Percentiles rank a stretch among this genome's conserved stretches.
Conservation (phyloP, 495 filamentous ascomycete species). For the Tuber aestivum region DNA sequence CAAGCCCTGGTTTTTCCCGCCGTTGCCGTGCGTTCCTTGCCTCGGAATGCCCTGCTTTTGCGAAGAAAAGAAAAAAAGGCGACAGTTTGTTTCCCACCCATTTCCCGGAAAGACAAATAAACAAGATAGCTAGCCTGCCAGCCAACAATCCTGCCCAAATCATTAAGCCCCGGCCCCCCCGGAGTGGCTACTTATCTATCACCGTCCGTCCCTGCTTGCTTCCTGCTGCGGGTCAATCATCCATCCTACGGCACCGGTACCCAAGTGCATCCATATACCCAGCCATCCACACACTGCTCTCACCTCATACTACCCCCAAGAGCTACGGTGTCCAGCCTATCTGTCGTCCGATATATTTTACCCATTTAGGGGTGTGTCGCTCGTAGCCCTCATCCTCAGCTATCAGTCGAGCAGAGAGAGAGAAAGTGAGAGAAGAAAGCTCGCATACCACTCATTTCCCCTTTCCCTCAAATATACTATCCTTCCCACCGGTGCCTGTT, state of each 20-base stretch:
- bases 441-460: not conserved
- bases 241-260: not conserved
- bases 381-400: not conserved
- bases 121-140: not conserved
- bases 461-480: not conserved
- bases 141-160: not conserved
- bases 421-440: no score
- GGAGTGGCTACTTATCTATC: constrained; percentile 4
- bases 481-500: not conserved
- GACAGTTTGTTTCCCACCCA: not conserved
- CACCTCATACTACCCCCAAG: not conserved
- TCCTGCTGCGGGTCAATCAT: constrained; percentile 2
- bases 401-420: not conserved
- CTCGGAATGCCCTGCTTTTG: not conserved
- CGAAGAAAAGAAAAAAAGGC: not conserved
- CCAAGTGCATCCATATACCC: not conserved
- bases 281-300: not conserved
- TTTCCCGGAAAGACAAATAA: not conserved
- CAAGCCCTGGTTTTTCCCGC: not conserved
- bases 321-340: not conserved
- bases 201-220: constrained; percentile 1
- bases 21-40: not conserved
- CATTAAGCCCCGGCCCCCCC: not conserved
- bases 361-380: constrained; percentile 1
- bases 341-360: constrained; percentile 4